Conservation (phyloP, 129 eudicot species). For the Centaurea solstitialis region DNA sequence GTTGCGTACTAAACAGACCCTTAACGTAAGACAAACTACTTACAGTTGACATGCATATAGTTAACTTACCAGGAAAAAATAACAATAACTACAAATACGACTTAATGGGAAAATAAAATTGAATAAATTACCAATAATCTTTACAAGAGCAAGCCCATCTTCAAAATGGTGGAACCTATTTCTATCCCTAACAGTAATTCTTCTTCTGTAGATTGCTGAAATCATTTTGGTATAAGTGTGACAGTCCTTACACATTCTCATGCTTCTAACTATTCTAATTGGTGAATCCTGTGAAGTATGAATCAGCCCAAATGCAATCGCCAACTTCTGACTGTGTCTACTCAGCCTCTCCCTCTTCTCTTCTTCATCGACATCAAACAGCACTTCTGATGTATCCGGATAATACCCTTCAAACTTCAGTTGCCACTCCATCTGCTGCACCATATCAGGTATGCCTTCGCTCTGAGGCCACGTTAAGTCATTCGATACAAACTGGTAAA, state of each 20-base stretch:
- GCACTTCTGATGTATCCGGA: slow-evolving; percentile 41
- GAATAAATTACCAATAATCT: slow-evolving; percentile 61
- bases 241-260: slow-evolving; percentile 87
- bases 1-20: not conserved
- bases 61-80: not conserved
- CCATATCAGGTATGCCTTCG: slow-evolving; percentile 41
- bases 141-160: slow-evolving; percentile 77
- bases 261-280: slow-evolving; percentile 75
- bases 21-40: not conserved
- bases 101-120: not conserved
- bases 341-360: slow-evolving; percentile 74
- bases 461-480: slow-evolving; percentile 39
- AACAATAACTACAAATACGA: not conserved
- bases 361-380: slow-evolving; percentile 60
- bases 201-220: slow-evolving; percentile 63
- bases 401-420: slow-evolving; percentile 56
- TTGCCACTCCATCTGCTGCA: slow-evolving; percentile 58
- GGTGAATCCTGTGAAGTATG: slow-evolving; percentile 46
- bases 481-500: slow-evolving; percentile 48
- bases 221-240: slow-evolving; percentile 76
- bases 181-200: slow-evolving; percentile 70
- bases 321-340: slow-evolving; percentile 80
- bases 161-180: slow-evolving; percentile 82
- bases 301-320: slow-evolving; percentile 70
- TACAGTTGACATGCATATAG: not conserved